These are phyloP conservation scores for Glomus cerebriforme DNA, from an alignment of 192 early-diverging fungal species.

Conservation along the genomic window DNA sequence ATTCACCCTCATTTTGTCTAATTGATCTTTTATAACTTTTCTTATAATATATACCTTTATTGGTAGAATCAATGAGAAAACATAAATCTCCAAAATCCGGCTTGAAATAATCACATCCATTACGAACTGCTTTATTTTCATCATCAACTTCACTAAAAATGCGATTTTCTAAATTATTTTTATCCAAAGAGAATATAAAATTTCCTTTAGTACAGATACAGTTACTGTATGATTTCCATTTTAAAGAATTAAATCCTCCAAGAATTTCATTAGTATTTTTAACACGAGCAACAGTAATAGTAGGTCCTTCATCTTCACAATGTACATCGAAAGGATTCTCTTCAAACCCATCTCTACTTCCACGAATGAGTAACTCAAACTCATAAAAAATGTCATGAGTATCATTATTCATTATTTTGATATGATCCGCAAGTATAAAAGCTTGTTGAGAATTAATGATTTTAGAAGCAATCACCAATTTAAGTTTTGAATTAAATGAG, in stretches of 20 bases:
- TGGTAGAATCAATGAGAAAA: background rate
- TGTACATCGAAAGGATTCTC: background rate
- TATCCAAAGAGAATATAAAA: background rate
- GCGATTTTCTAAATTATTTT: background rate
- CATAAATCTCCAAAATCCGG: background rate
- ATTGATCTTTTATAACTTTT: background rate
- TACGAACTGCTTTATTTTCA: background rate
- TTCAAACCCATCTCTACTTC: conserved; percentile 11
- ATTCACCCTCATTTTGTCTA: background rate
- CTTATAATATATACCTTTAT: background rate
- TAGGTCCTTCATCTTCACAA: conserved; percentile 34
- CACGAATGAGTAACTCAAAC: background rate
- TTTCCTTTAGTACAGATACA: background rate
- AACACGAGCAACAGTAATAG: conserved; percentile 21
- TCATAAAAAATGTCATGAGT: background rate
- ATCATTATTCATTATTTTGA: background rate
- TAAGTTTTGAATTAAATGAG: background rate
- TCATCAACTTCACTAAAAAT: background rate
- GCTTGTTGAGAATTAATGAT: background rate
- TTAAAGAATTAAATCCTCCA: conserved; percentile 35
- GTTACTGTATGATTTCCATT: conserved; percentile 19
- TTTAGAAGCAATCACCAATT: background rate
- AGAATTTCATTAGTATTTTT: conserved; percentile 32
- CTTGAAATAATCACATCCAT: background rate
- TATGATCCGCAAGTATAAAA: no score